These are phyloP conservation scores for Mycosphaerella sp. DNA, from an alignment of 2,329 filamentous ascomycete species.

Conservation along the genomic window DNA sequence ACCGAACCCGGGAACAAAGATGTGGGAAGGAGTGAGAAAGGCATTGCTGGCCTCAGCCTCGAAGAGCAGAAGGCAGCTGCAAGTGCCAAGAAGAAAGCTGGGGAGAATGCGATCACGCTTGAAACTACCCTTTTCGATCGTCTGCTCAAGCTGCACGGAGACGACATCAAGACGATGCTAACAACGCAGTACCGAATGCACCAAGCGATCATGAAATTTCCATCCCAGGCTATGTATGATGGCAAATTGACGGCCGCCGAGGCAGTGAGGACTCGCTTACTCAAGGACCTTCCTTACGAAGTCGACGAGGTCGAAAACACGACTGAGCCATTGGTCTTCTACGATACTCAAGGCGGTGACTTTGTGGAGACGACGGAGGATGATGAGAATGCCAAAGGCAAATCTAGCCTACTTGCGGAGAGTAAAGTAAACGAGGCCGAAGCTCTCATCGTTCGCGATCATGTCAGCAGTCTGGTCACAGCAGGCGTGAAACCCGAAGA, in stretches of 20 bases:
- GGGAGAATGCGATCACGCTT: constrained; percentile 41
- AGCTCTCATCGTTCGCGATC: constrained; percentile 69
- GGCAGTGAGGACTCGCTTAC: constrained; percentile 64
- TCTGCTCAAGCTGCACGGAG: constrained; percentile 72
- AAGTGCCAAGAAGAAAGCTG: constrained; percentile 33
- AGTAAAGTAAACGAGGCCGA: constrained; percentile 94
- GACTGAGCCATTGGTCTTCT: constrained; percentile 79
- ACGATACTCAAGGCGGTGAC: constrained; percentile 93
- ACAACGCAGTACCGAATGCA: constrained; percentile 99
- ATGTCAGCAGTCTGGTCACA: constrained; percentile 68
- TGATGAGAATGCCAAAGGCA: constrained; percentile 48
- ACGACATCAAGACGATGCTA: constrained; percentile 83
- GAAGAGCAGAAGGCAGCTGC: constrained; percentile 25
- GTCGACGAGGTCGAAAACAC: constrained; percentile 81
- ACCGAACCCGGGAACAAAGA: background rate
- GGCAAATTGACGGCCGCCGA: constrained; percentile 74
- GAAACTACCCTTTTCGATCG: constrained; percentile 93
- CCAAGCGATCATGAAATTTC: constrained; percentile 89
- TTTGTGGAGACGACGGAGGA: constrained; percentile 66
- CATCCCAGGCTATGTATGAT: constrained; percentile 82
- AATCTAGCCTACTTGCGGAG: constrained; percentile 55
- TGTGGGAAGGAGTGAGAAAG: background rate
- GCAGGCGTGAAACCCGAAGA: constrained; percentile 76
- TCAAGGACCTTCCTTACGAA: constrained; percentile 71
- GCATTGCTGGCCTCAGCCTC: constrained; percentile 7